Percentiles rank a stretch among this genome's conserved stretches.
These are phyloP conservation scores for Phytophthora citricola DNA, from an alignment of 352 stramenopile species.

Conservation along the genomic window DNA sequence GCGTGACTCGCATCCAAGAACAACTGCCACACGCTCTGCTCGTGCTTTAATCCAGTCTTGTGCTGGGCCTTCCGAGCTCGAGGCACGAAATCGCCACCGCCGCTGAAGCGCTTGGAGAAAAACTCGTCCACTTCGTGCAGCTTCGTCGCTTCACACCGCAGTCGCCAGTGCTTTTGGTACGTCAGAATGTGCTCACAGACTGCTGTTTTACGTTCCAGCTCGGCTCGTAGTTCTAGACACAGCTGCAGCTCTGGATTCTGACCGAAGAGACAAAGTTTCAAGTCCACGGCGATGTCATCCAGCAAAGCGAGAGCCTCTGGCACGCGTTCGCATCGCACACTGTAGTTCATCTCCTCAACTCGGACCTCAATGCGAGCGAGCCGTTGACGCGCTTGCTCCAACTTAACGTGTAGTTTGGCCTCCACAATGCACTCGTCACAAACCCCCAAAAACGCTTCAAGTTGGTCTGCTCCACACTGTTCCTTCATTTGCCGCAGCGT, in stretches of 20 bases:
- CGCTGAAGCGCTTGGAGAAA: constrained; percentile 40
- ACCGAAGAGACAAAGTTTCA: constrained; percentile 49
- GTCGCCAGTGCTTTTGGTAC: constrained; percentile 58
- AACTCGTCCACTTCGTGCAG: constrained; percentile 73
- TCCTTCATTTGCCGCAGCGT: constrained; percentile 38
- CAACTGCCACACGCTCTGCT: constrained; percentile 37
- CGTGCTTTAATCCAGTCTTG: constrained; percentile 22
- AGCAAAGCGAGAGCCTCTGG: constrained; percentile 37
- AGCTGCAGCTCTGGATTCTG: constrained; percentile 52
- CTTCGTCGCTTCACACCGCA: constrained; percentile 53
- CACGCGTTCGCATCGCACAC: constrained; percentile 42
- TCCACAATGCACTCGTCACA: constrained; percentile 70
- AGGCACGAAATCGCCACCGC: constrained; percentile 19
- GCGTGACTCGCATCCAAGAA: constrained; percentile 44
- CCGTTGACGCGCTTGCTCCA: constrained; percentile 43
- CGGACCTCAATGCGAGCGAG: constrained; percentile 39
- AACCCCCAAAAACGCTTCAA: constrained; percentile 31
- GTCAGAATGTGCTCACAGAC: constrained; percentile 46
- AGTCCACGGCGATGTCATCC: constrained; percentile 41
- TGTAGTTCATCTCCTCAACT: constrained; percentile 51
- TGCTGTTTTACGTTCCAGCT: constrained; percentile 37
- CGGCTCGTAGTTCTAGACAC: constrained; percentile 34
- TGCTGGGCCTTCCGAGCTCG: constrained; percentile 12
- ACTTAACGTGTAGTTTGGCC: constrained; percentile 44
- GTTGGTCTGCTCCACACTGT: constrained; percentile 16